Evolutionary conservation across 176 grass and related monocot genomes (phyloP), one percentile per base, ranked within the genome.

Genomic region (Secale cereale): DNA sequence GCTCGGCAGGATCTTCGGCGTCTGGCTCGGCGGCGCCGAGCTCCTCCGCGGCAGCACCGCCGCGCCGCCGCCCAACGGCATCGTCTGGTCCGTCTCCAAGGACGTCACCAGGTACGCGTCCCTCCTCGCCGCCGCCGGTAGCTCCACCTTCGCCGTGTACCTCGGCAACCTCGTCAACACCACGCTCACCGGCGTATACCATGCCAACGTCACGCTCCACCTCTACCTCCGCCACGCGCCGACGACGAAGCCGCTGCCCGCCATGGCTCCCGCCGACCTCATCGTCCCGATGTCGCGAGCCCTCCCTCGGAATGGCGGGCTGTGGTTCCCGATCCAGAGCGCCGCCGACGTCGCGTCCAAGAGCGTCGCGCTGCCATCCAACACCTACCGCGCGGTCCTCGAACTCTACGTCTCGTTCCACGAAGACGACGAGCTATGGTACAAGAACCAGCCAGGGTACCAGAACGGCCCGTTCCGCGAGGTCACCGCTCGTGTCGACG

Each of bases 391-490:
- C 59, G 59, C 59, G 59, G 22, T 60, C n/a, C 1, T 60, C 1
- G n/a, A 60, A 1, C 1, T 60, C n/a, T 60, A 1, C 1, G n/a
- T 60, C 59, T 60, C 59, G n/a, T 60, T 60, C 20, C 59, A 60
- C 59, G n/a, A n/a, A 9, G 9, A 60, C 3, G 59, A 60, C 59
- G 59, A 60, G 57, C 25, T 60, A 3, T 25, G n/a, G 22, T 74
- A 33, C 59, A 94, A 64, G 77, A 80, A 37, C 89, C 19, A 22
- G 52, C 52, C 52, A 19, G 52, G 52, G 52, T 8, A 19, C 86
- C 17, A 59, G 81, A 89, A 87, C 59, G 86, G 92, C 67, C 83
- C 92, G 54, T 94, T 94, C 70, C 88, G 89, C 62, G 92, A 94
- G 83, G 80, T 94, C 70, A 91, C 69, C 4, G 68, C 84, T 8